Base-by-base conservation (phyloP, 371 early-diverging fungal genomes). In the Apophysomyces variabilis region DNA sequence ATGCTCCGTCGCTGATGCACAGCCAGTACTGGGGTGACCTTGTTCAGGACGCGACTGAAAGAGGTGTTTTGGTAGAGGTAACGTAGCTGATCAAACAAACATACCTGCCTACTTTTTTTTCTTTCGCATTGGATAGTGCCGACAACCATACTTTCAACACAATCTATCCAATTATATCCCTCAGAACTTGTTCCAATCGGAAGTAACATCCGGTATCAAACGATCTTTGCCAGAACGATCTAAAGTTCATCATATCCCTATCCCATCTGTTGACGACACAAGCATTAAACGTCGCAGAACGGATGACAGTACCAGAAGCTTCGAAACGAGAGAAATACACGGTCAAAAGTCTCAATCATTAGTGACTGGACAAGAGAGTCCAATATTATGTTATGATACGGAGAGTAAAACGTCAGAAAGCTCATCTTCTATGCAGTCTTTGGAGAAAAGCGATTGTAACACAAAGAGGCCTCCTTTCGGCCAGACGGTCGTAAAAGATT, bases 21-120 rank as follows among this genome's bases (percentile, higher is more conserved):
- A 87, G 91, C 66, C 71, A 74, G 5, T 80, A 84, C 38, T 95
- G 96, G 96, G 79, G 89, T 0, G 79, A 86, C 37, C 77, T 92
- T 16, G 84, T 92, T 3, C 43, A 60, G 9, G 90, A 92, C 62
- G 85, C 90, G 3, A 71, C 73, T 21, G 65, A 64, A 9, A 80
- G 92, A 14, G 54, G 72, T 1, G 64, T 86, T 7, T 69, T 88
- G 38, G 69, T 68, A 7, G 75, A 84, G 67, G 89, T 85, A 82
- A 76, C 71, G 65, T 5, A 46, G 32, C 41, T 38, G 16, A 16
- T 21, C n/a, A 37, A 4, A 11, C 12, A 0, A 13, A 9, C 18
- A 21, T 9, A 50, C 11, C 3, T 47, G 26, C n/a, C 3, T 38
- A 13, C 21, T 57, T 16, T 37, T 60, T 37, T 60, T 36, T 50